Evolutionary conservation across 2,329 filamentous ascomycete genomes (phyloP).

Genomic region (Zalaria sp.): DNA sequence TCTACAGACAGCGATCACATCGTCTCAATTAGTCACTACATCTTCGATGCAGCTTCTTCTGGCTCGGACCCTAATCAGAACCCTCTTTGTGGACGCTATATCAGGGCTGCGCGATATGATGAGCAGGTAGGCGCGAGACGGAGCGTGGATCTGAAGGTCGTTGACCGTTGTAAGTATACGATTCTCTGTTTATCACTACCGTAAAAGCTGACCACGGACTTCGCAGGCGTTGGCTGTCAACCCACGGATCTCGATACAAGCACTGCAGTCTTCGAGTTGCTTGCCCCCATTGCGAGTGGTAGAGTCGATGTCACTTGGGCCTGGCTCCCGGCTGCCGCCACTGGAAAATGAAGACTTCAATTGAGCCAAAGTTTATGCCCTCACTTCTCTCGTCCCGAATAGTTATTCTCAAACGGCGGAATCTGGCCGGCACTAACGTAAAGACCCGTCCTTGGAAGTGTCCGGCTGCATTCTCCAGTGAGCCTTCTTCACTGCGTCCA

Average conservation of each 20-base stretch:
- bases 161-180: slow-evolving; percentile 44
- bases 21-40: slow-evolving; percentile 50
- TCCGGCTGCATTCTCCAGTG: slow-evolving; percentile 43
- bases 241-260: slow-evolving; percentile 36
- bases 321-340: slow-evolving; percentile 11
- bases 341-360: not conserved
- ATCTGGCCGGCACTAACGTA: not conserved
- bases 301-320: slow-evolving; percentile 19
- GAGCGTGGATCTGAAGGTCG: slow-evolving; percentile 49
- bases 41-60: slow-evolving; percentile 44
- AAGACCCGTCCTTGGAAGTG: slow-evolving; percentile 29
- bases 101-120: slow-evolving; percentile 44
- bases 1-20: slow-evolving; percentile 43
- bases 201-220: not conserved
- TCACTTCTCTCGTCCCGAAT: too few species aligned
- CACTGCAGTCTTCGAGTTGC: slow-evolving; percentile 29
- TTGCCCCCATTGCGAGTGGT: slow-evolving; percentile 22
- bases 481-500: slow-evolving; percentile 38
- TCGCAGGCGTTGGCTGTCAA: slow-evolving; percentile 24
- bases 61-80: slow-evolving; percentile 44
- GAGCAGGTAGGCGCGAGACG: slow-evolving; percentile 28
- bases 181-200: not conserved
- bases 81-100: slow-evolving; percentile 50
- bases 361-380: too few species aligned
- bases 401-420: too few species aligned